Percentiles rank a stretch among this genome's conserved stretches.
Evolutionary conservation across 345 rosid genomes (phyloP).

Genomic region (Citrus trifoliata): DNA sequence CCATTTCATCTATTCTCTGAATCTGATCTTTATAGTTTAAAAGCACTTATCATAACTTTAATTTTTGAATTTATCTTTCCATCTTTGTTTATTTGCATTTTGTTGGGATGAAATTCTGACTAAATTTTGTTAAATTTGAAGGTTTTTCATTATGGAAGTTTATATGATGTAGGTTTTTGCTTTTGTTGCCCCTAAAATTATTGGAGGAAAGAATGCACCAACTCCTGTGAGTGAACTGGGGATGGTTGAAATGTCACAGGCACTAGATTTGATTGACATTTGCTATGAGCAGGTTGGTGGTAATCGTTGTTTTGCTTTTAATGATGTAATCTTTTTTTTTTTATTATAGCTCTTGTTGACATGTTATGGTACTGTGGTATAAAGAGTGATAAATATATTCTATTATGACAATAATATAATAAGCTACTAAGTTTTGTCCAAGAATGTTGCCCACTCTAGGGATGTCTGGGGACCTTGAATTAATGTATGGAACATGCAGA

Average conservation of each 20-base stretch:
- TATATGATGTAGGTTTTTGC: slow-evolving; percentile 68
- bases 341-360: background rate
- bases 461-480: background rate
- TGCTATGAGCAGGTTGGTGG: slow-evolving; percentile 74
- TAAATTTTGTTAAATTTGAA: background rate
- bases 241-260: slow-evolving; percentile 99
- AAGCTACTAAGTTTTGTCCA: background rate
- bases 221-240: slow-evolving; percentile 98
- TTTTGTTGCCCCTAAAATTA: slow-evolving; percentile 91
- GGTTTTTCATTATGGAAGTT: background rate
- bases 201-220: slow-evolving; percentile 86
- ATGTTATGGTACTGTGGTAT: background rate
- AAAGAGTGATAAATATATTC: background rate
- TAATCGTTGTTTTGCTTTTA: background rate
- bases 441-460: background rate
- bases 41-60: background rate
- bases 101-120: background rate
- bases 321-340: background rate
- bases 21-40: background rate
- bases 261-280: slow-evolving; percentile 75
- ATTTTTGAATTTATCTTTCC: background rate
- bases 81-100: background rate
- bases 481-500: background rate
- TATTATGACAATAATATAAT: background rate
- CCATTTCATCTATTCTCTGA: background rate